A percentile compares a stretch with the other conserved stretches of the same genome.
Conservation (phyloP, 305 asterid genomes). For the Monarda citriodora region DNA sequence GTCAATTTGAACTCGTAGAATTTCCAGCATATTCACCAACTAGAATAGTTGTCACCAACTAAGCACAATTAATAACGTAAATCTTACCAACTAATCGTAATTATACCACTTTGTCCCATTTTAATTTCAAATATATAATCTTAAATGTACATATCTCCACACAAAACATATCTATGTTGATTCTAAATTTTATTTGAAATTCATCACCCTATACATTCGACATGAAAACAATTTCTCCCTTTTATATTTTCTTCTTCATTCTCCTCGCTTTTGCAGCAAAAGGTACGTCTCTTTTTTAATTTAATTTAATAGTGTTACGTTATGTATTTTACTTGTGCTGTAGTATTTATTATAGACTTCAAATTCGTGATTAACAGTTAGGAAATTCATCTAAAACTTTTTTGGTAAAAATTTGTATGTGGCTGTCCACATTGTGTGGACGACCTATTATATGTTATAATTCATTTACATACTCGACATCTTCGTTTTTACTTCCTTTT, state of each 20-base stretch:
- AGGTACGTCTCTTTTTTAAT: constrained; percentile 1
- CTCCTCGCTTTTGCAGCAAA: constrained; percentile 2
- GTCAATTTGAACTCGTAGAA: neutral
- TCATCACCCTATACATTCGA: neutral
- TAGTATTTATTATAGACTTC: neutral
- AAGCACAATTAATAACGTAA: neutral
- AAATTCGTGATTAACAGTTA: neutral
- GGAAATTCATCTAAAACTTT: no score
- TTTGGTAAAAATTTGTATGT: no score
- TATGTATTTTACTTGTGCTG: neutral
- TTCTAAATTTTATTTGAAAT: neutral
- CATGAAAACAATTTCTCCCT: neutral
- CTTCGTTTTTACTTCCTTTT: no score
- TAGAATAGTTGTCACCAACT: neutral
- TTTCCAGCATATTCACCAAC: neutral
- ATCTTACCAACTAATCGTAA: neutral
- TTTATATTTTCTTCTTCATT: constrained; percentile 8
- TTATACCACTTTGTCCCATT: neutral
- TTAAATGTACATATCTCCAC: no score
- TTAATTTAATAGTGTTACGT: no score
- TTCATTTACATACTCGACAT: no score
- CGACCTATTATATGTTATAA: no score
- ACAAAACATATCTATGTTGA: neutral
- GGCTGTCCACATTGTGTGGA: no score
- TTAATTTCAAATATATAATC: neutral